Percentiles rank a stretch among this genome's conserved stretches.
Evolutionary conservation across 2,329 filamentous ascomycete species (phyloP).

Genomic region (Didymella segeticola): DNA sequence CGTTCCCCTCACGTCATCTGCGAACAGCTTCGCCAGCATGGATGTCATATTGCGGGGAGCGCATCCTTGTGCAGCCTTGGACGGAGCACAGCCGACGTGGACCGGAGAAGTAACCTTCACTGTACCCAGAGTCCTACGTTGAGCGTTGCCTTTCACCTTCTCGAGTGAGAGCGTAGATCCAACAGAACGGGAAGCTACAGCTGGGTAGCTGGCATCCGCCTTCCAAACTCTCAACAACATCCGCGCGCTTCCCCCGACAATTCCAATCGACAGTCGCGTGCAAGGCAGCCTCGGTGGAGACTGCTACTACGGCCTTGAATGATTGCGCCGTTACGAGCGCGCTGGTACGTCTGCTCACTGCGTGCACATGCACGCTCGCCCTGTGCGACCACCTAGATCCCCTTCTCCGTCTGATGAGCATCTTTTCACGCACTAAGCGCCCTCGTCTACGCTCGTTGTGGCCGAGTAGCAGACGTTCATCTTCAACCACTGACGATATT

Average conservation of each 20-base stretch:
- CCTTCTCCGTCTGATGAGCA: constrained; percentile 23
- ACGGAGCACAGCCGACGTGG: constrained; percentile 5
- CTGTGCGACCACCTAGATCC: constrained; percentile 24
- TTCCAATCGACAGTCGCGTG: constrained; percentile 5
- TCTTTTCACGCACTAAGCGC: constrained; percentile 25
- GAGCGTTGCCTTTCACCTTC: constrained; percentile 4
- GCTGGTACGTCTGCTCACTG: constrained; percentile 13
- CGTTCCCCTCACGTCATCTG: constrained; percentile 19
- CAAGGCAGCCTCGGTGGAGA: constrained; percentile 7
- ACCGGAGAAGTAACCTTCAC: not conserved
- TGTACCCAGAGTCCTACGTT: not conserved
- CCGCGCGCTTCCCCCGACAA: constrained; percentile 2
- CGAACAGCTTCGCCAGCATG: constrained; percentile 14
- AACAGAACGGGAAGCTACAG: constrained; percentile 11
- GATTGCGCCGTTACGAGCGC: constrained; percentile 7
- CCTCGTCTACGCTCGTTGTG: constrained; percentile 25
- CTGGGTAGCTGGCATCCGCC: constrained; percentile 3
- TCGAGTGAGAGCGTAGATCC: not conserved
- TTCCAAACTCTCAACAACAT: constrained; percentile 2
- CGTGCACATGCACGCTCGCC: constrained; percentile 22
- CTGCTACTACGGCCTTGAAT: constrained; percentile 13
- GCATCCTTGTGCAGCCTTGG: constrained; percentile 10
- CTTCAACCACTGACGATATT: constrained; percentile 40
- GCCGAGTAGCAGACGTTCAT: constrained; percentile 21
- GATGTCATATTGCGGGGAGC: constrained; percentile 12